These are phyloP conservation scores for Drechslerella stenobrocha DNA, from an alignment of 2,329 filamentous ascomycete genomes.

Conservation along the genomic window DNA sequence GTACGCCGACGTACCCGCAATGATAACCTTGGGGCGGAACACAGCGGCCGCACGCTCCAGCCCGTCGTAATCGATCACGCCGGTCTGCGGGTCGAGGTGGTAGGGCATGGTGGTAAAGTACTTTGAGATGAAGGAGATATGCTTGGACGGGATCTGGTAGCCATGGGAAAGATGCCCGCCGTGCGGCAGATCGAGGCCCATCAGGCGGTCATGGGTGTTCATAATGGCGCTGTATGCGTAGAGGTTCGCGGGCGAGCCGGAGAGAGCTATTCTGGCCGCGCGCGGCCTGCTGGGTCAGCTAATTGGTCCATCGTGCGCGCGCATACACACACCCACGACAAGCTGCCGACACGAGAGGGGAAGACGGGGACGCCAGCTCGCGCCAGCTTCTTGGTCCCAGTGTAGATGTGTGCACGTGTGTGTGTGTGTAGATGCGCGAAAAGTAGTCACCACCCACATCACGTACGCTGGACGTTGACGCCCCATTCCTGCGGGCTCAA, in stretches of 20 bases:
- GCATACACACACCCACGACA: too few species aligned
- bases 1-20: slow-evolving; percentile 94
- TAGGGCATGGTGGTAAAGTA: slow-evolving; percentile 99
- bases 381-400: slow-evolving; percentile 22
- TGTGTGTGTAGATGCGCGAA: too few species aligned
- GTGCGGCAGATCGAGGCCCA: slow-evolving; percentile 95
- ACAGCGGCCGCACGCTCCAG: slow-evolving; percentile 83
- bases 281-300: slow-evolving; percentile 7
- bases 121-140: slow-evolving; percentile 97
- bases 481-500: slow-evolving; percentile 87
- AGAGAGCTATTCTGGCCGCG: slow-evolving; percentile 42
- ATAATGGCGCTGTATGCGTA: slow-evolving; percentile 91
- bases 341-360: too few species aligned
- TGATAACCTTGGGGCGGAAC: slow-evolving; percentile 93
- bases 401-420: background rate
- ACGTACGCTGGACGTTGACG: slow-evolving; percentile 86
- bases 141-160: slow-evolving; percentile 90
- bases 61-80: slow-evolving; percentile 91
- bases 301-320: too few species aligned
- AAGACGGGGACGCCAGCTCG: too few species aligned
- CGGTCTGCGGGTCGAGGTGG: slow-evolving; percentile 83
- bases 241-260: slow-evolving; percentile 70
- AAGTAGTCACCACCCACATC: too few species aligned
- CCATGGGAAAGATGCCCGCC: slow-evolving; percentile 95
- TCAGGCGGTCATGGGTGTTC: slow-evolving; percentile 88